Conservation (phyloP, 2,329 filamentous ascomycete genomes). For the Penicillium sp. region DNA sequence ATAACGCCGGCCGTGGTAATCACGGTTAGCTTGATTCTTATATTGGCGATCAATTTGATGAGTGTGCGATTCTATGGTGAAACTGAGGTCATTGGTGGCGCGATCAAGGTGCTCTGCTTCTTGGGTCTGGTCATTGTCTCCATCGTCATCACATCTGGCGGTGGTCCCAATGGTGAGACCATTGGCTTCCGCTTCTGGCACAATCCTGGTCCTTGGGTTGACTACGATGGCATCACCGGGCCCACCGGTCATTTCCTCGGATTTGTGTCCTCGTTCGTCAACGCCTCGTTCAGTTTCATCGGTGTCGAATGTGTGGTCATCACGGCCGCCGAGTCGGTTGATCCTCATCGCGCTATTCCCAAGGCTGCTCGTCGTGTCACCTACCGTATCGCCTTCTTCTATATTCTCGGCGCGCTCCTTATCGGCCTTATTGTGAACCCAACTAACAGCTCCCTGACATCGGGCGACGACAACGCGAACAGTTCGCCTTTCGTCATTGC, state of each 20-base stretch:
- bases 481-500: conserved; percentile 40
- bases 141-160: conserved; percentile 37
- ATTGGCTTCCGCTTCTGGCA: conserved; percentile 40
- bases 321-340: conserved; percentile 42
- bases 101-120: conserved; percentile 35
- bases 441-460: conserved; percentile 19
- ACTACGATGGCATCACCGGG: conserved; percentile 33
- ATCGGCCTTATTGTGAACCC: conserved; percentile 33
- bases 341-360: conserved; percentile 42
- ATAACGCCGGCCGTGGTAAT: conserved; percentile 74
- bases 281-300: conserved; percentile 44
- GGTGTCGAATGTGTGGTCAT: conserved; percentile 45
- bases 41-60: conserved; percentile 33
- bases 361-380: conserved; percentile 44
- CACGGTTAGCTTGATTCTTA: conserved; percentile 30
- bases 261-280: conserved; percentile 42
- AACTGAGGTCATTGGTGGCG: conserved; percentile 32
- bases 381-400: conserved; percentile 42
- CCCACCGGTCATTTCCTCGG: conserved; percentile 36
- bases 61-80: conserved; percentile 36
- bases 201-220: conserved; percentile 33
- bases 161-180: conserved; percentile 30
- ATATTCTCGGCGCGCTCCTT: conserved; percentile 32
- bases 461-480: conserved; percentile 30
- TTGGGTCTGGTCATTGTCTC: conserved; percentile 31